Evolutionary conservation across 768 basidiomycete species (phyloP).

Genomic region (Astraeus odoratus): DNA sequence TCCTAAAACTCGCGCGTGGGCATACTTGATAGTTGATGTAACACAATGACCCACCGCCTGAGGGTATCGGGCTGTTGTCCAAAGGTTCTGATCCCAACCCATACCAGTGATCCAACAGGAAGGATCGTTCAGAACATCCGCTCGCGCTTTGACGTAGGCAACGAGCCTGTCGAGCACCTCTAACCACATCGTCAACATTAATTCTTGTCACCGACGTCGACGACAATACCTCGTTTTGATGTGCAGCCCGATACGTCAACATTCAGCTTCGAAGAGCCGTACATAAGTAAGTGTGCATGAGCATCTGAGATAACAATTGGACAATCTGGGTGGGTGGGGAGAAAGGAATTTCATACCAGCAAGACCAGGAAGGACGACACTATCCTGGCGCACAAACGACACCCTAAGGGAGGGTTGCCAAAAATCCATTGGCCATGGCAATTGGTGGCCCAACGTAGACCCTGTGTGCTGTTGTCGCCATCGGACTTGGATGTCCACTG

Average conservation of each 20-base stretch:
- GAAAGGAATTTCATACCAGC: conserved; percentile 40
- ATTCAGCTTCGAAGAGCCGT: conserved; percentile 58
- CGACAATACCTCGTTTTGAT: conserved; percentile 49
- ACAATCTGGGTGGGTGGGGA: not conserved
- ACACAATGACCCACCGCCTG: conserved; percentile 46
- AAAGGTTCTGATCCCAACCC: conserved; percentile 93
- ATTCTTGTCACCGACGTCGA: conserved; percentile 1
- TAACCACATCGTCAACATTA: conserved; percentile 13
- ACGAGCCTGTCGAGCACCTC: conserved; percentile 62
- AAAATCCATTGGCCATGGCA: conserved; percentile 20
- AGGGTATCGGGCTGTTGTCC: conserved; percentile 60
- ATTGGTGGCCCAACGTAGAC: conserved; percentile 5
- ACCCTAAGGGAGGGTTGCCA: conserved; percentile 16
- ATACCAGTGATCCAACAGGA: conserved; percentile 73
- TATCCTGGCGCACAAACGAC: conserved; percentile 25
- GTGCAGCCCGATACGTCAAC: conserved; percentile 53
- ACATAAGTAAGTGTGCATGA: conserved; percentile 71
- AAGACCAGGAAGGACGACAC: conserved; percentile 65
- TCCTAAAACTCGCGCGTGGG: conserved; percentile 34
- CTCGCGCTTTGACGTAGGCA: conserved; percentile 48
- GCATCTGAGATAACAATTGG: conserved; percentile 43
- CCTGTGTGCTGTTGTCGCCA: conserved; percentile 11
- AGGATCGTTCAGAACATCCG: conserved; percentile 46
- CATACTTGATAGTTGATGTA: not conserved
- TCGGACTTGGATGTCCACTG: conserved; percentile 20